Evolutionary conservation across 306 rosid genomes (phyloP), one percentile per base, ranked within the genome.

Genomic region (Begonia masoniana): DNA sequence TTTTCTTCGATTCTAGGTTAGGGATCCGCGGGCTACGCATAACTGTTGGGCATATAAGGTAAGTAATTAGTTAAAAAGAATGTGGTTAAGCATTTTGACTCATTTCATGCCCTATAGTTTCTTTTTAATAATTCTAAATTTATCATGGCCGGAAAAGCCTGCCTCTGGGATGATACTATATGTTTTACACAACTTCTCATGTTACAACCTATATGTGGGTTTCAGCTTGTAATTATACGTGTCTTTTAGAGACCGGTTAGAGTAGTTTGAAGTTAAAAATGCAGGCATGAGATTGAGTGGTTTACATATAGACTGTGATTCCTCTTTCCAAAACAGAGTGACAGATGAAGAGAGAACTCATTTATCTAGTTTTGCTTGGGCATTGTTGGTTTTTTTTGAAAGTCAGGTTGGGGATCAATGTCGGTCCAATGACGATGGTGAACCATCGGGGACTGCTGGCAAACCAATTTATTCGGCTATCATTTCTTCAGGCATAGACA

Each of bases 41-140:
- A 89, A 85, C 70, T 84, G 93, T 62, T 88, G 97, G 95, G 95
- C 97, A 24, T 88, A 82, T 59, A 78, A 85, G 97, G 97, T 88
- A 15, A 52, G 21, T 26, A 26, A 26, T 26, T 26, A 4, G 36
- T n/a, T 26, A 26, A 15, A 47, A 12, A 15, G 13, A 6, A 13
- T 13, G 14, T 57, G n/a, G 16, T 57, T 43, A 13, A 51, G 9
- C 17, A 13, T 45, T 19, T 21, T 21, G 36, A 26, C 36, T 2
- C 3, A 4, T 6, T 26, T 1, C 3, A 26, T 26, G n/a, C n/a
- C n/a, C n/a, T n/a, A n/a, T n/a, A n/a, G n/a, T n/a, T n/a, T 2
- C 0, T 6, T 26, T 26, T 26, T 26, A 26, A 26, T 26, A 26
- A 26, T 26, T 26, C 36, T 26, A 26, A 26, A 26, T 26, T 4